Evolutionary conservation across 2,329 filamentous ascomycete species (phyloP).

Genomic region (Fusarium avenaceum): DNA sequence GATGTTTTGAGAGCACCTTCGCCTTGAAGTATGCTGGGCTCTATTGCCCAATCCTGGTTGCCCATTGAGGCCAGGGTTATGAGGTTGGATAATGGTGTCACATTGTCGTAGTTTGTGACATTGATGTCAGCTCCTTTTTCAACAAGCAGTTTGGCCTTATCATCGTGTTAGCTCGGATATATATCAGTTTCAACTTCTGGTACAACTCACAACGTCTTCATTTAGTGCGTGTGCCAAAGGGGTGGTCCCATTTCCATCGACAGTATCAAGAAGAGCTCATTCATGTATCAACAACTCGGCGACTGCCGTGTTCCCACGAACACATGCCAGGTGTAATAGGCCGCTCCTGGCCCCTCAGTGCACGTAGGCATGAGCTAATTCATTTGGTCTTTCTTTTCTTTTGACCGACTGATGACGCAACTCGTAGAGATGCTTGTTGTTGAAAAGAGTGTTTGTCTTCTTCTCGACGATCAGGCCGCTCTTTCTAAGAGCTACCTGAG

Average conservation of each 20-base stretch:
- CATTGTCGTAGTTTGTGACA: constrained; percentile 6
- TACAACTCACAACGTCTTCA: constrained; percentile 28
- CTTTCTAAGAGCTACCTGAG: constrained; percentile 14
- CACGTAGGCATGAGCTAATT: constrained; percentile 20
- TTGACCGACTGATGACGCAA: constrained; percentile 18
- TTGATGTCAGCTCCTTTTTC: constrained; percentile 24
- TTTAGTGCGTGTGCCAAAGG: constrained; percentile 36
- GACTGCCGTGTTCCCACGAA: constrained; percentile 40
- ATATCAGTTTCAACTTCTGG: background rate
- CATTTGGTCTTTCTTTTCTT: background rate
- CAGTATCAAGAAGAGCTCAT: constrained; percentile 12
- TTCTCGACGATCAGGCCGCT: constrained; percentile 1
- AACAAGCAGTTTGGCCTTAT: constrained; percentile 27
- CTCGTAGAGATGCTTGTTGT: constrained; percentile 16
- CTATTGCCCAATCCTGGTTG: constrained; percentile 10
- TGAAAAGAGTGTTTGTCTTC: constrained; percentile 23
- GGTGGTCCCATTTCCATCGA: constrained; percentile 13
- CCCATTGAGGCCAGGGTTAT: constrained; percentile 18
- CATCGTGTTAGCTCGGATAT: constrained; percentile 9
- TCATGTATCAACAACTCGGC: constrained; percentile 21
- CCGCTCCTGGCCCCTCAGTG: constrained; percentile 20
- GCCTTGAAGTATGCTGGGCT: constrained; percentile 17
- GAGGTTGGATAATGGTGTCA: constrained; percentile 33
- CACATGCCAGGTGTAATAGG: constrained; percentile 37
- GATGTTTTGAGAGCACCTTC: constrained; percentile 17